Percentiles rank a stretch among this genome's conserved stretches.
Conservation (phyloP, 2,329 filamentous ascomycete species). For the Dothidotthia symphoricarpi region DNA sequence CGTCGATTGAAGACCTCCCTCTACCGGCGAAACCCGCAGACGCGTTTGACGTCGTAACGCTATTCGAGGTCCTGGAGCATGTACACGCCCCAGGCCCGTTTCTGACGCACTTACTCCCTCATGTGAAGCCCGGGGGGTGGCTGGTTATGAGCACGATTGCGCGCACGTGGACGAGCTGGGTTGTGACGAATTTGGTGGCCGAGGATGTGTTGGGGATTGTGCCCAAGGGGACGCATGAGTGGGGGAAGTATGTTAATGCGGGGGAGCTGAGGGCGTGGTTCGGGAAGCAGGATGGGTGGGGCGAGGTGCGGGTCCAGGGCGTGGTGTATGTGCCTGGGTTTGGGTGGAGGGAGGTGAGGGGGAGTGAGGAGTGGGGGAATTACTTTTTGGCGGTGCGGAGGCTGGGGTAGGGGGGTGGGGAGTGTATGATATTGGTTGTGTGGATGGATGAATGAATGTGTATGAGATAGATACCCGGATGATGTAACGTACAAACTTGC, state of each 20-base stretch:
- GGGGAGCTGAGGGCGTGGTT: constrained; percentile 63
- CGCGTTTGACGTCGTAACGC: constrained; percentile 73
- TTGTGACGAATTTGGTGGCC: constrained; percentile 88
- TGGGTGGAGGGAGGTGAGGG: constrained; percentile 80
- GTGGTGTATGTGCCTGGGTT: constrained; percentile 87
- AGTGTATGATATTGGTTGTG: neutral
- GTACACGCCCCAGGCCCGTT: constrained; percentile 74
- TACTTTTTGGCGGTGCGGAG: constrained; percentile 89
- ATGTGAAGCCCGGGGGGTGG: constrained; percentile 90
- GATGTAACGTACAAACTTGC: too few relatives aligned
- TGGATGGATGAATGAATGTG: constrained; percentile 1
- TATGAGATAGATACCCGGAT: too few relatives aligned
- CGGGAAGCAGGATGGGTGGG: constrained; percentile 41
- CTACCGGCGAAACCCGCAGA: constrained; percentile 35
- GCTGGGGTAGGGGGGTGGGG: constrained; percentile 6
- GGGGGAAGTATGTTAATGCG: constrained; percentile 92
- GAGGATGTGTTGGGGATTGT: constrained; percentile 87
- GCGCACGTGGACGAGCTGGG: constrained; percentile 81
- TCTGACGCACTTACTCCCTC: constrained; percentile 66
- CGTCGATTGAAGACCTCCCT: constrained; percentile 69
- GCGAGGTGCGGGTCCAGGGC: constrained; percentile 64
- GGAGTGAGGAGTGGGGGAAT: constrained; percentile 85
- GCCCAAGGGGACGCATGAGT: constrained; percentile 90
- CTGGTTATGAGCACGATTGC: constrained; percentile 90
- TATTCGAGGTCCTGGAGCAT: constrained; percentile 96